Percentiles rank a stretch among this genome's conserved stretches.
Conservation (phyloP, 2,329 filamentous ascomycete genomes). For the Trichophyton equinum region DNA sequence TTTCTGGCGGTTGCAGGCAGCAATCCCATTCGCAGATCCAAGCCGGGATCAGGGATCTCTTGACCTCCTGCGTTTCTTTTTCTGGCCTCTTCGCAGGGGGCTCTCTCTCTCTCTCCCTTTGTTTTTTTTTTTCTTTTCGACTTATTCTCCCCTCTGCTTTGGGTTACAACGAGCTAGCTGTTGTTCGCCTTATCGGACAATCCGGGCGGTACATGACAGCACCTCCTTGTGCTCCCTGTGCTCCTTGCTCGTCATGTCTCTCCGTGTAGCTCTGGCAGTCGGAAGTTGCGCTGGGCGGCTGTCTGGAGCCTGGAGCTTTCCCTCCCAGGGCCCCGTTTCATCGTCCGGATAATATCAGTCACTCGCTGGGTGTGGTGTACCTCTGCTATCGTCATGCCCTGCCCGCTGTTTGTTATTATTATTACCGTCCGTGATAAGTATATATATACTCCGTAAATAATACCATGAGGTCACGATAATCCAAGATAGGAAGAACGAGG, state of each 20-base stretch:
- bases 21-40: slow-evolving; percentile 4
- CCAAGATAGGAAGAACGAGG: not conserved
- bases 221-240: not conserved
- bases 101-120: no score
- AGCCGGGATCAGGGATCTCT: not conserved
- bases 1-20: slow-evolving; percentile 4
- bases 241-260: not conserved
- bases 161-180: not conserved
- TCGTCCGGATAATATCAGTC: not conserved
- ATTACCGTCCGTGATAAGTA: no score
- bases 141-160: not conserved
- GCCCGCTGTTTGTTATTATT: no score
- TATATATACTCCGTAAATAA: no score
- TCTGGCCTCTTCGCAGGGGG: no score
- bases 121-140: not conserved
- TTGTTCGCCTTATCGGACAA: not conserved
- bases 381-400: no score
- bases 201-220: not conserved
- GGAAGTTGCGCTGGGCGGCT: not conserved
- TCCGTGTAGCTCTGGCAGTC: not conserved
- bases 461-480: no score
- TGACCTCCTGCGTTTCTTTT: not conserved
- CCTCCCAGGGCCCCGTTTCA: not conserved
- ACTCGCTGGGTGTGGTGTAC: no score
- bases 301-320: not conserved